Conservation (phyloP, 1,284 basidiomycete species). For the Microbotryum silenes-acaulis region DNA sequence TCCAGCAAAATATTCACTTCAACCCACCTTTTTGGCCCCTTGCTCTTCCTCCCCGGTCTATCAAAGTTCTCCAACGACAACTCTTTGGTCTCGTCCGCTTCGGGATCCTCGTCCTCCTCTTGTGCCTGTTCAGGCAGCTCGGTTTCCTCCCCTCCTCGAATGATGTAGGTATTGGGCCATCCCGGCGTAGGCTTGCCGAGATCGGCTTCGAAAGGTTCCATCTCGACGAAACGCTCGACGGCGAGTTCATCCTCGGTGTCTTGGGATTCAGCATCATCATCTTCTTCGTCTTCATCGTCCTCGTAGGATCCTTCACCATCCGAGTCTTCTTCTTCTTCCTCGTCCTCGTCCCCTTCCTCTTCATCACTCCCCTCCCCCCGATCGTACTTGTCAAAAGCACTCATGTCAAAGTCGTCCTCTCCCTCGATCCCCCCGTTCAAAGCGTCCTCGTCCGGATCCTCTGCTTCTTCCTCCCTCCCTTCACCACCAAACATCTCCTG, state of each 20-base stretch:
- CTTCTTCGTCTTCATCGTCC: constrained; percentile 46
- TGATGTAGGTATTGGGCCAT: not conserved
- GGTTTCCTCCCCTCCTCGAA: constrained; percentile 21
- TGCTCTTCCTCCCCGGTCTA: constrained; percentile 8
- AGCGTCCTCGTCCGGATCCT: constrained; percentile 22
- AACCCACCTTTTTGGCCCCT: constrained; percentile 7
- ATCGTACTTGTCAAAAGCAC: not conserved
- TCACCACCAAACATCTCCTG: constrained; percentile 55
- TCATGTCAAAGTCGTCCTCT: constrained; percentile 4
- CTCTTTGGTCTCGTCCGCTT: constrained; percentile 12
- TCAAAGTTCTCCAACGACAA: constrained; percentile 31
- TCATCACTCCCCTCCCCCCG: constrained; percentile 27
- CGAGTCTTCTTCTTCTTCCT: not conserved
- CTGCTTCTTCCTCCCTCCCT: constrained; percentile 32
- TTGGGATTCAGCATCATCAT: constrained; percentile 26
- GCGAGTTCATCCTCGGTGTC: constrained; percentile 50
- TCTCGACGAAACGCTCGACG: constrained; percentile 43
- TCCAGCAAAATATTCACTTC: not conserved
- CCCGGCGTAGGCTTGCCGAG: not conserved
- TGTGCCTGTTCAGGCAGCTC: constrained; percentile 33
- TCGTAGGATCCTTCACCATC: constrained; percentile 11
- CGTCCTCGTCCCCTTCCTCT: constrained; percentile 11
- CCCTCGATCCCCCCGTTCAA: constrained; percentile 20
- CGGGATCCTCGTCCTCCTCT: constrained; percentile 28
- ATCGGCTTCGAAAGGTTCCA: constrained; percentile 22